Percentiles rank a stretch among this genome's conserved stretches.
Conservation (phyloP, 805 yeast genomes). For the Kuraishia ogatae region DNA sequence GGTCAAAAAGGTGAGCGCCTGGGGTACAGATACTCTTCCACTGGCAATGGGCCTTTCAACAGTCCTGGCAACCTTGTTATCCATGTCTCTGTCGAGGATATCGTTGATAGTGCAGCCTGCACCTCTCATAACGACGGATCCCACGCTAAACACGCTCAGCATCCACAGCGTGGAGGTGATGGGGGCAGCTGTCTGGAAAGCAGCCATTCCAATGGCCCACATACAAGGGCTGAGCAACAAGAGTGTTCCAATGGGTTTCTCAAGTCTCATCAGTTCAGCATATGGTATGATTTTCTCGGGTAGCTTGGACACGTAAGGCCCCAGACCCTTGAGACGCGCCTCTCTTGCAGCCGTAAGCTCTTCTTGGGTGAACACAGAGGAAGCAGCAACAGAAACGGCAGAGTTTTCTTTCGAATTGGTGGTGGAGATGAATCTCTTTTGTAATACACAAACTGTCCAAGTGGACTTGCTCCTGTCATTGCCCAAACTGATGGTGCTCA, state of each 20-base stretch:
- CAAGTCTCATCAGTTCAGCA: conserved; percentile 85
- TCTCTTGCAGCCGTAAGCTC: conserved; percentile 42
- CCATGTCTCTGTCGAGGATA: conserved; percentile 74
- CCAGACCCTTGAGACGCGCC: conserved; percentile 38
- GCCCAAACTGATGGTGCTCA: not conserved
- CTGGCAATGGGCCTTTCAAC: conserved; percentile 89
- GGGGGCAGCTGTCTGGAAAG: conserved; percentile 64
- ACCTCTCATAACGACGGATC: conserved; percentile 89
- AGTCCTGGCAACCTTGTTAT: conserved; percentile 80
- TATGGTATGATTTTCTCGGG: conserved; percentile 80
- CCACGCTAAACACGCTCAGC: conserved; percentile 66
- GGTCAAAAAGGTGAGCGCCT: conserved; percentile 64
- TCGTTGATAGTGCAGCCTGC: conserved; percentile 98
- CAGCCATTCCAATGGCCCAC: conserved; percentile 93
- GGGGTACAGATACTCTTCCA: conserved; percentile 61
- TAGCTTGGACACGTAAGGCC: conserved; percentile 44
- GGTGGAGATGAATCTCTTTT: not conserved
- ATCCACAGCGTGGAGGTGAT: conserved; percentile 51
- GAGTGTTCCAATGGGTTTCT: conserved; percentile 94
- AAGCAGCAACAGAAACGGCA: not conserved
- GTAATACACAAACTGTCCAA: no score
- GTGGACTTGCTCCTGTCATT: not conserved
- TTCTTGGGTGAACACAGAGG: conserved; percentile 22
- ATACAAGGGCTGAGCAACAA: conserved; percentile 75
- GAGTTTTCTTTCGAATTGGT: not conserved